A percentile compares a stretch with the other conserved stretches of the same genome.
Evolutionary conservation across 2,329 filamentous ascomycete genomes (phyloP).

Genomic region (Ascochyta fabae): DNA sequence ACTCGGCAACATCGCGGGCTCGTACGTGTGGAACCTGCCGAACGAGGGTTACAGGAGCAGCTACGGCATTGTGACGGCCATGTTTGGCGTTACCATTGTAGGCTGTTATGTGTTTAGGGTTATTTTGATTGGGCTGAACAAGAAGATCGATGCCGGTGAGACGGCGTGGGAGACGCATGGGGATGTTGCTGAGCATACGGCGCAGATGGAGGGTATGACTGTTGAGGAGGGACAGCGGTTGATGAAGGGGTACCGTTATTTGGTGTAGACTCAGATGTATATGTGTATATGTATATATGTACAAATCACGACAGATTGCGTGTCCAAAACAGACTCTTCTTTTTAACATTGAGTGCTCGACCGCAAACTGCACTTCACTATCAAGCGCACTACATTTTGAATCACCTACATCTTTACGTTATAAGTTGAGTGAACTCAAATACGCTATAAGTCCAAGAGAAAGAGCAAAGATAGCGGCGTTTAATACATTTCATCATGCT

Average conservation of each 20-base stretch:
- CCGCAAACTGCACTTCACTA: too few relatives aligned
- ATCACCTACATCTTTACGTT: too few relatives aligned
- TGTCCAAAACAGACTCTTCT: too few relatives aligned
- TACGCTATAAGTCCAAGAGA: too few relatives aligned
- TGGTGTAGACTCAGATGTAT: constrained; percentile 26
- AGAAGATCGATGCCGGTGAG: constrained; percentile 41
- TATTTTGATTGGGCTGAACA: constrained; percentile 38
- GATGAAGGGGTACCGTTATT: constrained; percentile 43
- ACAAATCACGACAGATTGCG: too few relatives aligned
- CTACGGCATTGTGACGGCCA: constrained; percentile 69
- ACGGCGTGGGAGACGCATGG: constrained; percentile 36
- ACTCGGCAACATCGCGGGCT: constrained; percentile 58
- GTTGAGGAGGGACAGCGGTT: constrained; percentile 38
- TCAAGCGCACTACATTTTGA: too few relatives aligned
- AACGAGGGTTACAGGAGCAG: constrained; percentile 68
- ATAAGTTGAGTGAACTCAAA: too few relatives aligned
- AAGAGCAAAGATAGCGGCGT: too few relatives aligned
- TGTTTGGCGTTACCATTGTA: constrained; percentile 66
- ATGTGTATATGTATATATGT: too few relatives aligned
- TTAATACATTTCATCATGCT: too few relatives aligned
- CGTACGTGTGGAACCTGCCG: constrained; percentile 67
- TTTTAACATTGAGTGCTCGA: too few relatives aligned
- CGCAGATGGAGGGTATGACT: constrained; percentile 34
- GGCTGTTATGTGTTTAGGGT: constrained; percentile 53
- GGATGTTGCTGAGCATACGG: constrained; percentile 41